Conservation (phyloP, 148 eudicot genomes). For the Persicaria tinctoria region DNA sequence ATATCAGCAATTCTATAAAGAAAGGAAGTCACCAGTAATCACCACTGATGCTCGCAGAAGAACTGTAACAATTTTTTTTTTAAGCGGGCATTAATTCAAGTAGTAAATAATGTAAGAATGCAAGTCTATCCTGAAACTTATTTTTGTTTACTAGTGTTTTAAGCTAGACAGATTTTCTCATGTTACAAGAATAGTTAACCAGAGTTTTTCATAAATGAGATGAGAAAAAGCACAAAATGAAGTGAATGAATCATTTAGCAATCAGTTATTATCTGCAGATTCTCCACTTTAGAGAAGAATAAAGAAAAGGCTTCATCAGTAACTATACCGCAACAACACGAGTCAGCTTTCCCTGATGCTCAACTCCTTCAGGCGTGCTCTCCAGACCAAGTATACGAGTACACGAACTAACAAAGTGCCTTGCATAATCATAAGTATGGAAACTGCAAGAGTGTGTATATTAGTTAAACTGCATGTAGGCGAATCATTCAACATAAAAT, state of each 20-base stretch:
- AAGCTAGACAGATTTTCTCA: too few relatives aligned
- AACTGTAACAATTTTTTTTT: background rate
- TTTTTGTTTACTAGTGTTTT: background rate
- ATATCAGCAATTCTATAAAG: background rate
- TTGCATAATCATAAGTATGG: constrained; percentile 75
- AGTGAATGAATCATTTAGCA: background rate
- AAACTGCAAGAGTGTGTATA: constrained; percentile 32
- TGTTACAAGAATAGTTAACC: too few relatives aligned
- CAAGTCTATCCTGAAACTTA: background rate
- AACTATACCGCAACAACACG: constrained; percentile 63
- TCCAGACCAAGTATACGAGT: constrained; percentile 73
- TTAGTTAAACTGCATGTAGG: background rate
- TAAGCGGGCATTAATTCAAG: background rate
- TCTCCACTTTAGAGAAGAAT: background rate
- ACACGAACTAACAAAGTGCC: constrained; percentile 76
- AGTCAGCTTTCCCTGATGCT: constrained; percentile 63
- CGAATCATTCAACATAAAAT: background rate
- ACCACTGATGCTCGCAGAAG: background rate
- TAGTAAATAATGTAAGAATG: background rate
- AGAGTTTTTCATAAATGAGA: background rate
- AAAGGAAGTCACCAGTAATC: background rate
- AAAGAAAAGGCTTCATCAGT: background rate
- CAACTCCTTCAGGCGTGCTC: constrained; percentile 79
- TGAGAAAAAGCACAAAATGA: background rate
- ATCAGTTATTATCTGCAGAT: background rate